Conservation (phyloP, 208 protist species). For the Leptomonas seymouri region DNA sequence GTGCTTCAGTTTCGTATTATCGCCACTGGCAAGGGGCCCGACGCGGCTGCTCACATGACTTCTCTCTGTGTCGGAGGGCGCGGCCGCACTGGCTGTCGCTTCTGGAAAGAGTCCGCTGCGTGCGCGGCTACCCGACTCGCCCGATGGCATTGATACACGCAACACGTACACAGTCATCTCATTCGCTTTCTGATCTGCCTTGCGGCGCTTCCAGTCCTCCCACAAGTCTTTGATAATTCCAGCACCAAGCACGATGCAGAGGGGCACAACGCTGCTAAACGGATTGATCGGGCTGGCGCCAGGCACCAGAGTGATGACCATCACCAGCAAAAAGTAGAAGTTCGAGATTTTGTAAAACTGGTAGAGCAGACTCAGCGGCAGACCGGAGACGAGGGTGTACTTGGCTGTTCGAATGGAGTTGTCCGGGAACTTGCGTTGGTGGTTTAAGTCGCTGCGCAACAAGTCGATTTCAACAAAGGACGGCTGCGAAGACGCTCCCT, state of each 20-base stretch:
- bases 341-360: slow-evolving; percentile 94
- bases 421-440: slow-evolving; percentile 39
- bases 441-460: slow-evolving; percentile 57
- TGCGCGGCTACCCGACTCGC: not conserved
- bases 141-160: slow-evolving; percentile 23
- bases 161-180: slow-evolving; percentile 50
- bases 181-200: slow-evolving; percentile 67
- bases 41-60: not conserved
- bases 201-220: slow-evolving; percentile 82
- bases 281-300: slow-evolving; percentile 88
- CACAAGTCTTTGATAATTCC: slow-evolving; percentile 88
- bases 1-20: not conserved
- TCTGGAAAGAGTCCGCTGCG: not conserved
- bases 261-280: slow-evolving; percentile 81
- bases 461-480: slow-evolving; percentile 61
- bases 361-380: slow-evolving; percentile 79
- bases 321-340: slow-evolving; percentile 94
- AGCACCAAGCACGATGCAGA: slow-evolving; percentile 86
- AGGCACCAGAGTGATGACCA: slow-evolving; percentile 87
- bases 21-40: not conserved
- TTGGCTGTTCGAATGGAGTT: slow-evolving; percentile 77
- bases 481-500: slow-evolving; percentile 12
- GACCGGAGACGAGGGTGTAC: slow-evolving; percentile 55
- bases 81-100: not conserved
- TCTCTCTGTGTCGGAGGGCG: not conserved